Conservation (phyloP, 148 eudicot species). For the Arbutus unedo region DNA sequence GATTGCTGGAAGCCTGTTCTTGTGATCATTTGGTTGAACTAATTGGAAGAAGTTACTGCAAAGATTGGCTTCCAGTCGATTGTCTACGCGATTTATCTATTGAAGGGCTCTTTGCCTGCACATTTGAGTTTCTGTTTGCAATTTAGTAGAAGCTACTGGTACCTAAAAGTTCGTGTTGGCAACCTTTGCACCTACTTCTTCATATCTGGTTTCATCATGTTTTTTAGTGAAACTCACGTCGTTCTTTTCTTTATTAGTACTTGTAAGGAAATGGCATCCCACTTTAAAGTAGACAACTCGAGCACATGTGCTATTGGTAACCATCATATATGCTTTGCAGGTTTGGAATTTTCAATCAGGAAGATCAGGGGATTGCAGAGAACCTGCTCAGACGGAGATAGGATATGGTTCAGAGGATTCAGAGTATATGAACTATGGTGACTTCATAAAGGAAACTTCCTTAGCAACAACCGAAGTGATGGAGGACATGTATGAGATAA, state of each 20-base stretch:
- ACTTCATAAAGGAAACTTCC: slow-evolving; percentile 8
- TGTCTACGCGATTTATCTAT: neutral
- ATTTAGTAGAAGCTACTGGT: neutral
- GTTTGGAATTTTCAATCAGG: slow-evolving; percentile 12
- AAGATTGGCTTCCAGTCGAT: neutral
- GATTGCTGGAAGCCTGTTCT: neutral
- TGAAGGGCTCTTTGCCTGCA: neutral
- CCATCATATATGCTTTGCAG: slow-evolving; percentile 2
- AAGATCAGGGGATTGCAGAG: slow-evolving; percentile 3
- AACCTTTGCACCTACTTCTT: slow-evolving; percentile 1
- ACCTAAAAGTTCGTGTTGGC: neutral
- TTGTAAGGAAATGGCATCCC: neutral
- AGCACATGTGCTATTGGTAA: neutral
- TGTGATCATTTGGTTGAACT: slow-evolving; percentile 1
- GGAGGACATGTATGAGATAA: slow-evolving; percentile 15
- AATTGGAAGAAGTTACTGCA: neutral
- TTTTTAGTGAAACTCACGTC: neutral
- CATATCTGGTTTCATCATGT: neutral
- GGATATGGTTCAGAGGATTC: slow-evolving; percentile 5
- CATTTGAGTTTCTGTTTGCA: neutral
- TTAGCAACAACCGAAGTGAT: slow-evolving; percentile 8
- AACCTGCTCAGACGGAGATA: neutral
- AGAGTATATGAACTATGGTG: neutral
- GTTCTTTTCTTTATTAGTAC: neutral
- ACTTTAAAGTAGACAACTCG: neutral